Percentiles rank a stretch among this genome's conserved stretches.
Conservation (phyloP, 2,329 filamentous ascomycete genomes). For the Pleomassaria siparia region DNA sequence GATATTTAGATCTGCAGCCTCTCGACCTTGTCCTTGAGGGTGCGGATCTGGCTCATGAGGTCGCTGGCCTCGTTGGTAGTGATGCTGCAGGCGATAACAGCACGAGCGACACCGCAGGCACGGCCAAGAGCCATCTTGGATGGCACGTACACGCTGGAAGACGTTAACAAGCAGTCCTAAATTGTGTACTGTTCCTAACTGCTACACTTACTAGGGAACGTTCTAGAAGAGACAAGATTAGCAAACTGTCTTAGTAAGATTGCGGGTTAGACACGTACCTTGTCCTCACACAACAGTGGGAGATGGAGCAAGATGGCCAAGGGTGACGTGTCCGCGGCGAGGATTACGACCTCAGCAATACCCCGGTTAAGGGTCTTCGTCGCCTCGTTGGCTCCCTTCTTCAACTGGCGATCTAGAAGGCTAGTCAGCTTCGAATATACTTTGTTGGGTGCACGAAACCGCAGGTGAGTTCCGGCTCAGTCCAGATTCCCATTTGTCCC, state of each 20-base stretch:
- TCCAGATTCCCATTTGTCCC: too few relatives aligned
- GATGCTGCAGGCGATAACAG: constrained; percentile 85
- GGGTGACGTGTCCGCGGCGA: constrained; percentile 78
- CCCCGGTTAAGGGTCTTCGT: constrained; percentile 70
- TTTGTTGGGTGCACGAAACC: too few relatives aligned
- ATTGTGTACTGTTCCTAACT: too few relatives aligned
- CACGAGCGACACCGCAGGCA: constrained; percentile 83
- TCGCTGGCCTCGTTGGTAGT: constrained; percentile 68
- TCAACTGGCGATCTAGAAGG: constrained; percentile 36
- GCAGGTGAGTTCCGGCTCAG: too few relatives aligned
- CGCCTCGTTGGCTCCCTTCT: constrained; percentile 51
- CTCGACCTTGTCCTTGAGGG: constrained; percentile 94
- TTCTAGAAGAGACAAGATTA: too few relatives aligned
- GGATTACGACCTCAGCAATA: constrained; percentile 83
- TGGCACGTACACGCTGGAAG: constrained; percentile 59
- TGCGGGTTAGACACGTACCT: constrained; percentile 51
- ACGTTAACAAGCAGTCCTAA: too few relatives aligned
- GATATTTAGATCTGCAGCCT: constrained; percentile 76
- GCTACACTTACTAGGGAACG: too few relatives aligned
- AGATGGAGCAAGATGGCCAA: constrained; percentile 70
- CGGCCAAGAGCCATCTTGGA: constrained; percentile 77
- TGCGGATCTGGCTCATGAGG: constrained; percentile 81
- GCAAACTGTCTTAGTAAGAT: constrained; percentile 86
- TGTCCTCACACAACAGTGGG: constrained; percentile 65
- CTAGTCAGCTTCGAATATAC: too few relatives aligned